Evolutionary conservation across 2,329 filamentous ascomycete species (phyloP), one percentile per base, ranked within the genome.

Genomic region (Xylaria sp.): DNA sequence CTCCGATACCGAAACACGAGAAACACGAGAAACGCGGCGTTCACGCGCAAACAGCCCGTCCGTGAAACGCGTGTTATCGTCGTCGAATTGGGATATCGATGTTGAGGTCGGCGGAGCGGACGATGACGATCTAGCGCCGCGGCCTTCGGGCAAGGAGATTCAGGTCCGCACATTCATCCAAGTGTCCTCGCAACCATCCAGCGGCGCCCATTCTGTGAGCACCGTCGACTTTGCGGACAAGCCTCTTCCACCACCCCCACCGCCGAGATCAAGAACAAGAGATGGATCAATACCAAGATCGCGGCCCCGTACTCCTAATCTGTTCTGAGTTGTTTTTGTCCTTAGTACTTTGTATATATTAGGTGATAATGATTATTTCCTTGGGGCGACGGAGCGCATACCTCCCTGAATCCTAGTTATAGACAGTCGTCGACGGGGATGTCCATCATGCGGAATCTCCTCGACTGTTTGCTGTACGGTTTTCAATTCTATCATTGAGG

Each of bases 21-120:
- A n/a, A n/a, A n/a, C n/a, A n/a, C n/a, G n/a, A n/a, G n/a, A n/a
- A n/a, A n/a, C n/a, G n/a, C n/a, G n/a, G n/a, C n/a, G n/a, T n/a
- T n/a, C 41, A 23, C 23, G 21, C 58, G 21, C 53, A 60, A 15
- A 15, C 52, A 17, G 31, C 44, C 6, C 63, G 40, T 15, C 54
- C 54, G 21, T 54, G 8, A 63, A 49, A 19, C 55, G 62, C 40
- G 52, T 49, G 38, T 35, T 49, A 10, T 57, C 59, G 27, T 54
- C 59, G 10, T 60, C 58, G 13, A 59, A 56, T 15, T 65, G 62
- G 64, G 62, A 60, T n/a, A 58, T 60, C 38, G 62, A 62, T 4
- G 6, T 59, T n/a, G 60, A 64, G 37, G 57, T 13, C n/a, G 54
- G 37, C 19, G 40, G 25, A 2, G 11, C 10, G 8, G 40, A n/a